Evolutionary conservation across 1,139 yeast genomes (phyloP), one percentile per base, ranked within the genome.

Genomic region (Blastobotrys persicus): DNA sequence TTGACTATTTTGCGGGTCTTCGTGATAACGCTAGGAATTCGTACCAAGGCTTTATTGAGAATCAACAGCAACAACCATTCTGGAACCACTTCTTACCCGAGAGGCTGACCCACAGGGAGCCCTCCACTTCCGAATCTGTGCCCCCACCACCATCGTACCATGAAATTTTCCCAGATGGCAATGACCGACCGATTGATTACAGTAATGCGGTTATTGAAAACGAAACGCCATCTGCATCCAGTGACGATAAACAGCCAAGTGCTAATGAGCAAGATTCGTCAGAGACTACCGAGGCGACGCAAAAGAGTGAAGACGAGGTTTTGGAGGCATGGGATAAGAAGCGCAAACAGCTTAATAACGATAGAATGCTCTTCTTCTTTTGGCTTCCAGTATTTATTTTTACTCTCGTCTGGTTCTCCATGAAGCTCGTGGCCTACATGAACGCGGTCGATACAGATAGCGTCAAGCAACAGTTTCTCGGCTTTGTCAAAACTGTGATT

Each of bases 351-450:
- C 80, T 85, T 56, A 82, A 80, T 59, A 85, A 87, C 59, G 96
- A 88, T 67, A 84, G 82, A 62, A 85, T 88, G 88, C 73, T 88
- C 58, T 70, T 88, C 48, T 86, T 88, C 65, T 88, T 88, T 75
- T 88, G 96, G 67, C 56, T 64, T 7, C 68, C 68, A 6, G 59
- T 64, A n/a, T 56, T 64, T 19, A 54, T 62, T 17, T 62, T 64
- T 46, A 56, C 61, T 41, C 44, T 63, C 32, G 59, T 59, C 6
- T 62, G 63, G 62, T 44, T 60, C 16, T 60, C 60, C 17, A 46
- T 52, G 37, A 55, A 61, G 51, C 50, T 55, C 16, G 45, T 46
- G 44, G 17, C 32, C 17, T 44, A 20, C 47, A 47, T 43, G 47
- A 43, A 38, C 48, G 19, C 39, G 40, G 45, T 32, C 32, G 41